These are phyloP conservation scores for Drosera capensis DNA, from an alignment of 148 eudicot genomes.

Conservation along the genomic window DNA sequence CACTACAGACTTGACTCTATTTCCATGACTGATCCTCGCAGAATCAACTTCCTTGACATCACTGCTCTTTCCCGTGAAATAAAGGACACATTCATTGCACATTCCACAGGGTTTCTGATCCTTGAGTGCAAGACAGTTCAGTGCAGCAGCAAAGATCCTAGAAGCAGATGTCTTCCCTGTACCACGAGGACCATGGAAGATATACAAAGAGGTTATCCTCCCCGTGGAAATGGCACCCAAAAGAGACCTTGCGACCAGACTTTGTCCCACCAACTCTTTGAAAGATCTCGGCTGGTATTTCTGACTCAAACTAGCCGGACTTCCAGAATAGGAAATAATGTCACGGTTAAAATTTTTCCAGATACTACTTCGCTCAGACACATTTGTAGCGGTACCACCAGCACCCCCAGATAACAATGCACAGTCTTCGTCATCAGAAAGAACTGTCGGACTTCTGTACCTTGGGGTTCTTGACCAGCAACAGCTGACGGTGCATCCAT, in stretches of 20 bases:
- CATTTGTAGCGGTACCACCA: constrained; percentile 19
- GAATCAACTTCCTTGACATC: constrained; percentile 86
- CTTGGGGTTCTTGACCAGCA: constrained; percentile 80
- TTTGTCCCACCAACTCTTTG: constrained; percentile 67
- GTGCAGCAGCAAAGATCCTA: constrained; percentile 81
- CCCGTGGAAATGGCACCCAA: constrained; percentile 50
- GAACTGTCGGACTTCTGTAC: constrained; percentile 27
- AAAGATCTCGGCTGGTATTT: constrained; percentile 77
- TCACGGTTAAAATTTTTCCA: constrained; percentile 30
- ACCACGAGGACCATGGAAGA: constrained; percentile 90
- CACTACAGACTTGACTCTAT: constrained; percentile 40
- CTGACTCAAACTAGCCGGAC: constrained; percentile 63
- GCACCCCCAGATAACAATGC: constrained; percentile 45
- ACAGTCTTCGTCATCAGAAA: constrained; percentile 41
- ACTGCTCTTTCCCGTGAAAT: constrained; percentile 67
- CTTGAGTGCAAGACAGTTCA: constrained; percentile 62
- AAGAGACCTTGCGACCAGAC: constrained; percentile 49
- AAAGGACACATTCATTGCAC: constrained; percentile 66
- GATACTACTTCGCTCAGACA: constrained; percentile 24
- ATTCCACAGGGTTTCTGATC: constrained; percentile 57
- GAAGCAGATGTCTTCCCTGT: constrained; percentile 89
- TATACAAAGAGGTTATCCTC: constrained; percentile 49
- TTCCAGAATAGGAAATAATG: constrained; percentile 25
- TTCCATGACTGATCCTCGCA: constrained; percentile 46
- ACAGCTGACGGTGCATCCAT: constrained; percentile 66